Percentiles rank a stretch among this genome's conserved stretches.
Evolutionary conservation across 352 stramenopile species (phyloP).

Genomic region (Phytophthora crassamura): DNA sequence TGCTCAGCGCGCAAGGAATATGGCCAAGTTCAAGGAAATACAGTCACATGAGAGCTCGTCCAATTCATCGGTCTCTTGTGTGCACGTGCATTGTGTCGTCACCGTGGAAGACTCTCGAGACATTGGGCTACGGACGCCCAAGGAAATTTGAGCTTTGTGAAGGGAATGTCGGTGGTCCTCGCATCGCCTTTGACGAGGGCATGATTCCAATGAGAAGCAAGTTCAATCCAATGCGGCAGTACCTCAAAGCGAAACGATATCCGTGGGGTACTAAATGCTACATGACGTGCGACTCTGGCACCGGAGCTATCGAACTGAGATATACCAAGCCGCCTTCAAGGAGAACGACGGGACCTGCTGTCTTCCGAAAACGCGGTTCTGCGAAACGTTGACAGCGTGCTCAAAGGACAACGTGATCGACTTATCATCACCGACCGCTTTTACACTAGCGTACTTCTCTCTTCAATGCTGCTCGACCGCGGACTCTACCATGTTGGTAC

Average conservation of each 20-base stretch:
- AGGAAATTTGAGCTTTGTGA: not conserved
- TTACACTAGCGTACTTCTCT: slow-evolving; percentile 18
- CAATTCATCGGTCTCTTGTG: no score
- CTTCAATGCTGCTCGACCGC: slow-evolving; percentile 8
- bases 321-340: slow-evolving; percentile 1
- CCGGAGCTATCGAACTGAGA: slow-evolving; percentile 1
- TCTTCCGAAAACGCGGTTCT: slow-evolving; percentile 4
- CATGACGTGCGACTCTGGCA: not conserved
- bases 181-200: slow-evolving; percentile 3
- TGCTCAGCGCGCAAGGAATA: no score
- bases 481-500: slow-evolving; percentile 10
- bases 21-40: no score
- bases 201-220: slow-evolving; percentile 9
- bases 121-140: not conserved
- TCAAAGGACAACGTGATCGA: not conserved
- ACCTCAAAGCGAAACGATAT: not conserved
- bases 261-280: slow-evolving; percentile 8
- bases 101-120: not conserved
- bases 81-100: not conserved
- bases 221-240: slow-evolving; percentile 13
- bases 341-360: slow-evolving; percentile 1
- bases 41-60: no score
- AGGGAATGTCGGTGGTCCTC: not conserved
- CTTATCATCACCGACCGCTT: slow-evolving; percentile 12
- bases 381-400: slow-evolving; percentile 4